phyloP scores from a whole-genome alignment of 345 rosid genomes.

The Camelina hispida region DNA sequence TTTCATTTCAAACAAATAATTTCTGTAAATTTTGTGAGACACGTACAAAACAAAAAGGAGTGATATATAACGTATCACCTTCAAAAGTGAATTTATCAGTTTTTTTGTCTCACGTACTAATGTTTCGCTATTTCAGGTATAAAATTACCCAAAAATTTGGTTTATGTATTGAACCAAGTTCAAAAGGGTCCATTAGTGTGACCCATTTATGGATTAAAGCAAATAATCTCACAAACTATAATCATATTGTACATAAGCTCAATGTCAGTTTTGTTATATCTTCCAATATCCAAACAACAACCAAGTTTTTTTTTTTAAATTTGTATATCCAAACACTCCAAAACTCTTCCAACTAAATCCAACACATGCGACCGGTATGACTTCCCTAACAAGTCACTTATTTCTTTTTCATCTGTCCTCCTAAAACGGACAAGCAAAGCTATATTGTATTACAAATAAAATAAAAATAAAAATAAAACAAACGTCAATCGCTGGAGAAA shows the following conservation, averaged over 20 bases:
- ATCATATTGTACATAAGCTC: neutral
- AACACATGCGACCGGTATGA: slow-evolving; percentile 50
- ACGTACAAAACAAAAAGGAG: neutral
- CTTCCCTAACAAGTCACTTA: slow-evolving; percentile 50
- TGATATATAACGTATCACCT: slow-evolving; percentile 22
- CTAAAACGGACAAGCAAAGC: slow-evolving; percentile 41
- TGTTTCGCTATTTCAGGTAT: slow-evolving; percentile 30
- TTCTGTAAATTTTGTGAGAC: slow-evolving; percentile 8
- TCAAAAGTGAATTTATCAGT: neutral
- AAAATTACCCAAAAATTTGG: neutral
- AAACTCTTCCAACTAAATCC: slow-evolving; percentile 31
- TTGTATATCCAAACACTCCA: slow-evolving; percentile 33
- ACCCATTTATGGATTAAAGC: neutral
- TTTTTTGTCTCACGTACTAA: slow-evolving; percentile 29
- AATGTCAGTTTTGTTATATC: neutral
- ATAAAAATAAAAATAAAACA: slow-evolving; percentile 3
- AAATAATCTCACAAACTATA: neutral
- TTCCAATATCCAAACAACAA: neutral
- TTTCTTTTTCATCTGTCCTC: slow-evolving; percentile 31
- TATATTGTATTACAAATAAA: neutral
- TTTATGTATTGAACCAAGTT: slow-evolving; percentile 15
- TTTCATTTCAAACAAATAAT: neutral
- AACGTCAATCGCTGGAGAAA: slow-evolving; percentile 34
- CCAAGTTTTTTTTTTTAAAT: neutral
- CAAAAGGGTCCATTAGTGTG: slow-evolving; percentile 3